These are phyloP conservation scores for Paramecium tetraurelia DNA, from an alignment of 73 alveolate species.

Conservation along the genomic window DNA sequence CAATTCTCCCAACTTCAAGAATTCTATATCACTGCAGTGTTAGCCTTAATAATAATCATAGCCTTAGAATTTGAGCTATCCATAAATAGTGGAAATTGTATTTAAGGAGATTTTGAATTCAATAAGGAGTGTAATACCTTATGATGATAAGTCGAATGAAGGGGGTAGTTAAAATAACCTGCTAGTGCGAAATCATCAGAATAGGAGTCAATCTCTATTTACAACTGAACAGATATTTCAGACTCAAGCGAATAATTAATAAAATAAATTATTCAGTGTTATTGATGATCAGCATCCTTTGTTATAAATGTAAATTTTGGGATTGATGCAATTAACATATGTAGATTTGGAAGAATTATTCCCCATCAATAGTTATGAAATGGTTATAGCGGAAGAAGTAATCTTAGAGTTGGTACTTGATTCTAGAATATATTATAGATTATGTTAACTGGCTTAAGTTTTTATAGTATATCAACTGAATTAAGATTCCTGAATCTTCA, in stretches of 20 bases:
- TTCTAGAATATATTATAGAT: constrained; percentile 34
- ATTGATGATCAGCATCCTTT: constrained; percentile 37
- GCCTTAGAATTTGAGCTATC: not conserved
- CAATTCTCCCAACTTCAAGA: not conserved
- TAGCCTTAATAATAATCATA: not conserved
- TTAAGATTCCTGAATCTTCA: not conserved
- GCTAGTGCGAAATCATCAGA: not conserved
- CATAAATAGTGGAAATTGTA: constrained; percentile 28
- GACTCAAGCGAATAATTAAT: not conserved
- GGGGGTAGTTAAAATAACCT: not conserved
- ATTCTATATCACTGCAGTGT: not conserved
- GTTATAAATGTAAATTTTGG: constrained; percentile 24
- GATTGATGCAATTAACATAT: constrained; percentile 41
- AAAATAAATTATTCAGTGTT: not conserved
- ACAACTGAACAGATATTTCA: not conserved
- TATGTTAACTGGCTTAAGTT: constrained; percentile 39
- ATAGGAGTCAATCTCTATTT: not conserved
- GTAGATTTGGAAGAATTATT: constrained; percentile 34
- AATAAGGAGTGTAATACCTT: not conserved
- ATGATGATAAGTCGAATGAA: not conserved
- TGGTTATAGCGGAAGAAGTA: constrained; percentile 52
- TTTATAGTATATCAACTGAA: constrained; percentile 46
- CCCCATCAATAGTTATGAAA: constrained; percentile 30
- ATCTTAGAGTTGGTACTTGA: constrained; percentile 22
- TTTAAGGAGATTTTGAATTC: not conserved